Evolutionary conservation across 768 basidiomycete species (phyloP), one percentile per base, ranked within the genome.

Genomic region (Hygrophorus russula): DNA sequence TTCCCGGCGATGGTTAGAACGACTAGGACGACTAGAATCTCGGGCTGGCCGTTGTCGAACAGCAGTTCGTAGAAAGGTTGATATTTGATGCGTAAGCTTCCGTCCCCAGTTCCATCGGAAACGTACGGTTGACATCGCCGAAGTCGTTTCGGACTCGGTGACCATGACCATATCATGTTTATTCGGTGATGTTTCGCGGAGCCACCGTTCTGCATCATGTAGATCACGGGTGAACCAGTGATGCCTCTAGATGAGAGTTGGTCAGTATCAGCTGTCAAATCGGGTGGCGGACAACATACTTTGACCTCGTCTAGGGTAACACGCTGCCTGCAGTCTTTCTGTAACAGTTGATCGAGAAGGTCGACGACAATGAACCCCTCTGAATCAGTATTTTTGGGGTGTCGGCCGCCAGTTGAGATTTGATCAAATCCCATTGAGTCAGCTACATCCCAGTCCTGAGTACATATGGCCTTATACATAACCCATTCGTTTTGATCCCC

Each of bases 301-400:
- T 94, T 97, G 52, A 91, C 78, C 52, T 86, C 71, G 20, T 78
- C 74, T 34, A 97, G 70, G 14, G 78, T 82, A 40, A 94, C 84
- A 44, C 93, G 73, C 55, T 71, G 72, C 20, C 57, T 63, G 4
- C 73, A 72, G 51, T 92, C 82, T 67, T 96, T 97, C 61, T 88
- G 75, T 39, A 98, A 69, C 46, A 97, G 65, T 20, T 70, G 67
- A 38, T 79, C 70, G n/a, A 97, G 66, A 35, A 97, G 64, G 49
- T 76, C 68, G 41, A 92, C 69, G 36, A 86, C 79, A 27, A 74
- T 65, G 11, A 65, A 62, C 0, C 82, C 85, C 46, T 82, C 76
- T 1, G 69, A 65, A 14, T 58, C 56, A 32, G 66, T 59, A 18
- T 58, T 60, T 36, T 47, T 47, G 6, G 73, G 72, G 42, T 65